phyloP scores from a whole-genome alignment of 805 yeast species.

The Peterozyma xylosa region DNA sequence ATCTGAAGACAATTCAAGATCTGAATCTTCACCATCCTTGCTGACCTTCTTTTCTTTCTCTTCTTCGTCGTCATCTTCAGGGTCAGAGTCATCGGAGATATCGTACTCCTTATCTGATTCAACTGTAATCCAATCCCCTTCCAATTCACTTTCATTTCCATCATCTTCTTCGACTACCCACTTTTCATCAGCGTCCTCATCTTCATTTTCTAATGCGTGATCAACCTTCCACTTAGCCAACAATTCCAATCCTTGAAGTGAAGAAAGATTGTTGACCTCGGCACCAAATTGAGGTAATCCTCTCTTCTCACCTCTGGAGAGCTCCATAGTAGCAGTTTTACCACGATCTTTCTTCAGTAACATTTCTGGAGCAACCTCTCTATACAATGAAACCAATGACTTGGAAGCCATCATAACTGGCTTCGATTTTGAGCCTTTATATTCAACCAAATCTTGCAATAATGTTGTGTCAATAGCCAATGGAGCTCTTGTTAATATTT shows the following conservation, averaged over 20 bases:
- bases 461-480: constrained; percentile 84
- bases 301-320: constrained; percentile 54
- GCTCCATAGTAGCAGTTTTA: constrained; percentile 77
- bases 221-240: constrained; percentile 78
- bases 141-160: constrained; percentile 51
- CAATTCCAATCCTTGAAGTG: constrained; percentile 87
- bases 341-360: constrained; percentile 87
- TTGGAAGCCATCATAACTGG: constrained; percentile 94
- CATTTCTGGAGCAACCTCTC: constrained; percentile 98
- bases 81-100: constrained; percentile 44
- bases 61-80: constrained; percentile 29
- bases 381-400: constrained; percentile 72
- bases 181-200: constrained; percentile 55
- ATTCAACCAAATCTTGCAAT: constrained; percentile 82
- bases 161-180: constrained; percentile 47
- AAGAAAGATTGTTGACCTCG: constrained; percentile 52
- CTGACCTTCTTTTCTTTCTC: constrained; percentile 22
- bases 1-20: constrained; percentile 42
- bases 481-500: constrained; percentile 88
- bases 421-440: constrained; percentile 89
- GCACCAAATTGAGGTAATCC: constrained; percentile 65
- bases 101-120: constrained; percentile 75
- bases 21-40: constrained; percentile 31
- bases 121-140: constrained; percentile 88
- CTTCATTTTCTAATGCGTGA: constrained; percentile 48